Percentiles rank a stretch among this genome's conserved stretches.
Evolutionary conservation across 441 rosid genomes (phyloP).

Genomic region (Pelargonium myrrhifolium): DNA sequence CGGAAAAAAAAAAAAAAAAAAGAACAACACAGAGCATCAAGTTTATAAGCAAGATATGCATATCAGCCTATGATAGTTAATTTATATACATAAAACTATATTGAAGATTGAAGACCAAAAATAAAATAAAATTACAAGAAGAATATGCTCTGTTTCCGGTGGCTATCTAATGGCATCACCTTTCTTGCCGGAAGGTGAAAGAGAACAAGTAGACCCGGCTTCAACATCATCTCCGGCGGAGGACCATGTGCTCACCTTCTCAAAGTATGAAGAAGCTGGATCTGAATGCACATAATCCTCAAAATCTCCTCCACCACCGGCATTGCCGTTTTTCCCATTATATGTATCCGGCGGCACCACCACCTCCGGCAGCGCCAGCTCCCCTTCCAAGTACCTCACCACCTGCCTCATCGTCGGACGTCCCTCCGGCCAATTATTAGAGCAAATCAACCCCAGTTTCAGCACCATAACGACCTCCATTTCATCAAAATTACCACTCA

Average conservation of each 20-base stretch:
- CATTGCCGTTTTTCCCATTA: constrained; percentile 28
- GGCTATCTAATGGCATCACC: constrained; percentile 23
- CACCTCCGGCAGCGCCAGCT: constrained; percentile 40
- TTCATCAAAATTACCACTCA: constrained; percentile 53
- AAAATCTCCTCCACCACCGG: constrained; percentile 16
- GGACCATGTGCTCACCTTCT: constrained; percentile 36
- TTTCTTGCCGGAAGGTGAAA: constrained; percentile 22
- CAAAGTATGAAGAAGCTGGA: constrained; percentile 31
- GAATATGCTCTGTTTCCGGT: background rate
- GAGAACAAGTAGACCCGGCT: constrained; percentile 27
- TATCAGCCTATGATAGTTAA: too few relatives aligned
- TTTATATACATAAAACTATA: too few relatives aligned
- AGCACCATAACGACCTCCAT: constrained; percentile 44
- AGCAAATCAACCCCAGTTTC: constrained; percentile 70
- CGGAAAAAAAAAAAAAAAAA: too few relatives aligned
- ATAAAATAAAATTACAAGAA: background rate
- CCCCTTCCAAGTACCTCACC: constrained; percentile 66
- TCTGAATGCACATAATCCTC: constrained; percentile 53
- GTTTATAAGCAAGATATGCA: too few relatives aligned
- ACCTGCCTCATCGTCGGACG: constrained; percentile 76
- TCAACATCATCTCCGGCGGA: constrained; percentile 30
- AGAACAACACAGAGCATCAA: too few relatives aligned
- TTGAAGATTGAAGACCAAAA: too few relatives aligned
- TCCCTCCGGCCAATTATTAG: constrained; percentile 42
- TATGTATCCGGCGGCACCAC: constrained; percentile 42